phyloP scores from a whole-genome alignment of 2,329 filamentous ascomycete species.

The Pseudonectria foliicola region DNA sequence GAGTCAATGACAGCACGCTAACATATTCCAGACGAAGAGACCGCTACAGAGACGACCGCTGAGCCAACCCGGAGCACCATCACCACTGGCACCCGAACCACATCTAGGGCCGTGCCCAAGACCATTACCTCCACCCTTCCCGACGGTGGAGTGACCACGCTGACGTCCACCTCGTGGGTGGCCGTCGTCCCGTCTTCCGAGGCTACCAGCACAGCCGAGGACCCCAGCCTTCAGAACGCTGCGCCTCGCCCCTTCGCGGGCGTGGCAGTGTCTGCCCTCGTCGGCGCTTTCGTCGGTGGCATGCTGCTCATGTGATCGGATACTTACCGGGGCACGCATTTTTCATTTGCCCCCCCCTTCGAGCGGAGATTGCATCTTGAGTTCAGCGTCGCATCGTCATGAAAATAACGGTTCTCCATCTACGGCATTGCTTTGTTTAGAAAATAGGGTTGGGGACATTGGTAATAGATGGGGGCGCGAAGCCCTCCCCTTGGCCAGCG shows the following conservation, averaged over 20 bases:
- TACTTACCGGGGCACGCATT: background rate
- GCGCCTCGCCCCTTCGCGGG: constrained; percentile 19
- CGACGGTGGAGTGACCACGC: constrained; percentile 36
- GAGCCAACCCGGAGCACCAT: constrained; percentile 22
- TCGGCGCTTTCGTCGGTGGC: constrained; percentile 23
- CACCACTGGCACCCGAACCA: constrained; percentile 27
- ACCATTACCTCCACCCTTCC: constrained; percentile 40
- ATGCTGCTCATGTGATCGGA: constrained; percentile 21
- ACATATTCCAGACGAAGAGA: constrained; percentile 5
- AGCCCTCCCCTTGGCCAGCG: too few species aligned
- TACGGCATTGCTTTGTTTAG: constrained; percentile 1
- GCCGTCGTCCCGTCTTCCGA: constrained; percentile 32
- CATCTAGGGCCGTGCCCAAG: constrained; percentile 29
- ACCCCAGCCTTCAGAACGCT: constrained; percentile 32
- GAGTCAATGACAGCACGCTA: constrained; percentile 7
- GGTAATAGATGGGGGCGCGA: constrained; percentile 3
- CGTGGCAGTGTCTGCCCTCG: constrained; percentile 18
- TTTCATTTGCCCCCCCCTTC: background rate
- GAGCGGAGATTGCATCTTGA: background rate
- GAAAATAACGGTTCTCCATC: constrained; percentile 20
- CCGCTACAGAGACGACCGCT: constrained; percentile 3
- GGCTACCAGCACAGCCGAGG: constrained; percentile 18
- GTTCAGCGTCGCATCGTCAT: constrained; percentile 9
- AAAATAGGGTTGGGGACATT: constrained; percentile 2
- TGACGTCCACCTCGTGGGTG: constrained; percentile 45